Evolutionary conservation across 495 filamentous ascomycete species (phyloP).

Genomic region (Chlorociboria aeruginascens): DNA sequence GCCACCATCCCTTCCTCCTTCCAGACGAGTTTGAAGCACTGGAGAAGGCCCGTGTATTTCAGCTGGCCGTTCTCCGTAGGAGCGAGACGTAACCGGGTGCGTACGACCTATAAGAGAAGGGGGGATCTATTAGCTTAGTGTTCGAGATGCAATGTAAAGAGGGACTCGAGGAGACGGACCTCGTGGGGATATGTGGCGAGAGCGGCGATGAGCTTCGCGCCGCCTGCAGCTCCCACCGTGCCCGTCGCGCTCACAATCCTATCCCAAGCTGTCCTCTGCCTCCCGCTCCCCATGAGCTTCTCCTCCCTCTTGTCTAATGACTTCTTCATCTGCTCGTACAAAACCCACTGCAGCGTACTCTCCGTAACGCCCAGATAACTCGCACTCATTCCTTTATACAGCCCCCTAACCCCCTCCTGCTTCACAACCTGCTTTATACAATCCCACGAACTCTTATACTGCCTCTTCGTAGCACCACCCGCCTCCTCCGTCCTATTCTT

Average conservation of each 20-base stretch:
- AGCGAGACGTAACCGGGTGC: conserved; percentile 71
- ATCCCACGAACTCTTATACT: conserved; percentile 73
- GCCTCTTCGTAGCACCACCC: conserved; percentile 37
- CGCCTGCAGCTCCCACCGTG: conserved; percentile 62
- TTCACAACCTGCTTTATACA: conserved; percentile 66
- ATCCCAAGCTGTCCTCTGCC: conserved; percentile 48
- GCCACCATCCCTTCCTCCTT: conserved; percentile 75
- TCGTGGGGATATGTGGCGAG: conserved; percentile 83
- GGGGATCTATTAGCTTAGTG: conserved; percentile 2
- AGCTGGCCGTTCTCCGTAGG: conserved; percentile 57
- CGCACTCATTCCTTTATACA: conserved; percentile 79
- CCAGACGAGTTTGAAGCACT: conserved; percentile 70
- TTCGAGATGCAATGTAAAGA: neutral
- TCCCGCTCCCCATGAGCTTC: conserved; percentile 37
- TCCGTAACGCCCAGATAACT: conserved; percentile 80
- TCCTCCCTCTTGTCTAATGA: conserved; percentile 47
- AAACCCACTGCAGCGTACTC: conserved; percentile 74
- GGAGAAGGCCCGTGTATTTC: conserved; percentile 74
- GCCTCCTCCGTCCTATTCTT: conserved; percentile 46
- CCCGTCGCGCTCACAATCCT: conserved; percentile 53
- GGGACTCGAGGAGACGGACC: conserved; percentile 29
- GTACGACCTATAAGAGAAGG: conserved; percentile 49
- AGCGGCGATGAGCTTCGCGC: conserved; percentile 70
- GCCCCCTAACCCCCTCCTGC: conserved; percentile 61
- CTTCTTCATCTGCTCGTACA: conserved; percentile 77